These are phyloP conservation scores for Pseudogymnoascus sp. DNA, from an alignment of 2,329 filamentous ascomycete genomes.

Conservation along the genomic window DNA sequence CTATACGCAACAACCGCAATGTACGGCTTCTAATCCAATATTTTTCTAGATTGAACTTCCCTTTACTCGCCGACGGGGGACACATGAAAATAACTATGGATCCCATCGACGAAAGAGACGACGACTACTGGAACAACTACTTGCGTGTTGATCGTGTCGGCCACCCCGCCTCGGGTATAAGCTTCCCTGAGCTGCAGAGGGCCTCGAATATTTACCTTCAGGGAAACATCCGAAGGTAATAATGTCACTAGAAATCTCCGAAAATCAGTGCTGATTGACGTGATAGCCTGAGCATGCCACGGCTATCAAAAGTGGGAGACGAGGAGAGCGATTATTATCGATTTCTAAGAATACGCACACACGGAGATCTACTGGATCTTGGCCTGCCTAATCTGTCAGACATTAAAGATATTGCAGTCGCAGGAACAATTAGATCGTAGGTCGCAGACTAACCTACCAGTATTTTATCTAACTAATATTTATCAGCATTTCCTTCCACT, in stretches of 20 bases:
- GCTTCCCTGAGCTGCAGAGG: not conserved
- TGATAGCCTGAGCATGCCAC: not conserved
- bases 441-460: not conserved
- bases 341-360: not conserved
- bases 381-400: not conserved
- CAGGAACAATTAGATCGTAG: not conserved
- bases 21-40: not conserved
- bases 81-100: not conserved
- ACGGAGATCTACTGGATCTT: not conserved
- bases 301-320: not conserved
- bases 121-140: no score
- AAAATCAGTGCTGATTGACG: not conserved
- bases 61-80: not conserved
- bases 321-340: no score
- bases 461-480: not conserved
- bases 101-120: not conserved
- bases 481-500: not conserved
- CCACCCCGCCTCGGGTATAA: not conserved
- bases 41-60: not conserved
- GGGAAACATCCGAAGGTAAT: not conserved
- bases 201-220: not conserved
- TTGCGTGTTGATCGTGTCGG: not conserved
- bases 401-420: not conserved
- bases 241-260: not conserved
- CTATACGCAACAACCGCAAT: not conserved